Evolutionary conservation across 805 yeast genomes (phyloP).

Genomic region (Jamesozyma piceae): DNA sequence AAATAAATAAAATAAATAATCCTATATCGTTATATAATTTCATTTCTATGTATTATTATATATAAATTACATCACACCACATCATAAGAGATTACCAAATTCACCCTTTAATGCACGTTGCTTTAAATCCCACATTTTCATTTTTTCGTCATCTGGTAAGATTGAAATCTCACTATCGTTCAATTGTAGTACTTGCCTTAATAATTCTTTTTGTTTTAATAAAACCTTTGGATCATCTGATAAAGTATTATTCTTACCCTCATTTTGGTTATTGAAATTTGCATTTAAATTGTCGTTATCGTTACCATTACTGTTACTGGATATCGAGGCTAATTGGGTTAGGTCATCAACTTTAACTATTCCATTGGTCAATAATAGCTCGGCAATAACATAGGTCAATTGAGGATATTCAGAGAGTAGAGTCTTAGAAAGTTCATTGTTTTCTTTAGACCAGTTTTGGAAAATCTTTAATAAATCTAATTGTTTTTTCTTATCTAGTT

Average conservation of each 20-base stretch:
- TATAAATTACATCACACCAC: neutral
- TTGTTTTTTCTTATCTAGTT: conserved; percentile 19
- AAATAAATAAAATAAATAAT: neutral
- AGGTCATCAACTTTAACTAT: conserved; percentile 28
- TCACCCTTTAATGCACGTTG: conserved; percentile 31
- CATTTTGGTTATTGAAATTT: conserved; percentile 18
- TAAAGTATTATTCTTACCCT: conserved; percentile 3
- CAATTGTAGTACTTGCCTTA: conserved; percentile 43
- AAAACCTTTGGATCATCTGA: conserved; percentile 19
- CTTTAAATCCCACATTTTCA: conserved; percentile 30
- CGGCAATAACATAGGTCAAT: conserved; percentile 72
- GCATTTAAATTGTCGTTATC: conserved; percentile 20
- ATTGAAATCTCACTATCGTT: conserved; percentile 42
- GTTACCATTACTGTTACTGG: conserved; percentile 6
- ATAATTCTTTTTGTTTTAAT: conserved; percentile 36
- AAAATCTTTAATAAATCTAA: conserved; percentile 26
- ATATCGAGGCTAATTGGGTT: conserved; percentile 27
- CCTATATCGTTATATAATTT: neutral
- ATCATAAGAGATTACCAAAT: conserved; percentile 14
- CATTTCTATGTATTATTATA: neutral
- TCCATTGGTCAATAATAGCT: conserved; percentile 42
- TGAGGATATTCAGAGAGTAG: conserved; percentile 70
- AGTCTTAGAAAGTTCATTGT: conserved; percentile 50
- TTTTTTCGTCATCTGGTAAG: conserved; percentile 44
- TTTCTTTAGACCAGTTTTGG: conserved; percentile 44